phyloP scores from a whole-genome alignment of 2,329 filamentous ascomycete genomes.

The Pseudogymnoascus sp. region DNA sequence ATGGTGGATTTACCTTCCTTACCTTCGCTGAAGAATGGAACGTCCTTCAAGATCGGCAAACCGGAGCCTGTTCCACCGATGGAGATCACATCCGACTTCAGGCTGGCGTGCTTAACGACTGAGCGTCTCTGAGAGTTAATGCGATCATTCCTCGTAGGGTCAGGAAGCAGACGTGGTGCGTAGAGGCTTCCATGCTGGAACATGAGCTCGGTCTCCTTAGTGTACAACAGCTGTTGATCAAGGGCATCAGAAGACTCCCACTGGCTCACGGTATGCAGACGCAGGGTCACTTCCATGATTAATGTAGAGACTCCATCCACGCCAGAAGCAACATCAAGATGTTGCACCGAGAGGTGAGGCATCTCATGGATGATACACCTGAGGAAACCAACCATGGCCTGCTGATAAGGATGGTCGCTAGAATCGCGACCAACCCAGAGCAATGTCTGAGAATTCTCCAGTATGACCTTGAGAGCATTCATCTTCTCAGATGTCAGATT shows the following conservation, averaged over 20 bases:
- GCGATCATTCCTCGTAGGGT: background rate
- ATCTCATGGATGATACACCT: background rate
- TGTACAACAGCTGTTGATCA: background rate
- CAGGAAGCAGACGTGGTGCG: background rate
- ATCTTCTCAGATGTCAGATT: slow-evolving; percentile 20
- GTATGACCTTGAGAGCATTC: slow-evolving; percentile 19
- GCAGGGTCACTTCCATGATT: background rate
- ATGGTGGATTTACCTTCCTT: slow-evolving; percentile 12
- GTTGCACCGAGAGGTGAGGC: background rate
- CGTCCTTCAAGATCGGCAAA: slow-evolving; percentile 8
- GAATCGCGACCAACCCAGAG: slow-evolving; percentile 20
- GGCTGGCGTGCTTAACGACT: slow-evolving; percentile 9
- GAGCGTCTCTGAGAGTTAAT: background rate
- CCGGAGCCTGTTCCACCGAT: slow-evolving; percentile 1
- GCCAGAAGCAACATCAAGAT: background rate
- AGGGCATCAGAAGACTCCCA: background rate
- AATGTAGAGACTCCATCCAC: background rate
- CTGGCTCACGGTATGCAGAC: background rate
- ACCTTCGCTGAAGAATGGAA: slow-evolving; percentile 10
- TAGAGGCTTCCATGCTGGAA: background rate
- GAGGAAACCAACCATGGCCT: slow-evolving; percentile 4
- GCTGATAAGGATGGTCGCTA: slow-evolving; percentile 16
- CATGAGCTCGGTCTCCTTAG: background rate
- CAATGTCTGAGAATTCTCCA: slow-evolving; percentile 11
- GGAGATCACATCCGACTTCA: slow-evolving; percentile 11